Conservation (phyloP, 2,329 filamentous ascomycete genomes). For the Alternaria panax region DNA sequence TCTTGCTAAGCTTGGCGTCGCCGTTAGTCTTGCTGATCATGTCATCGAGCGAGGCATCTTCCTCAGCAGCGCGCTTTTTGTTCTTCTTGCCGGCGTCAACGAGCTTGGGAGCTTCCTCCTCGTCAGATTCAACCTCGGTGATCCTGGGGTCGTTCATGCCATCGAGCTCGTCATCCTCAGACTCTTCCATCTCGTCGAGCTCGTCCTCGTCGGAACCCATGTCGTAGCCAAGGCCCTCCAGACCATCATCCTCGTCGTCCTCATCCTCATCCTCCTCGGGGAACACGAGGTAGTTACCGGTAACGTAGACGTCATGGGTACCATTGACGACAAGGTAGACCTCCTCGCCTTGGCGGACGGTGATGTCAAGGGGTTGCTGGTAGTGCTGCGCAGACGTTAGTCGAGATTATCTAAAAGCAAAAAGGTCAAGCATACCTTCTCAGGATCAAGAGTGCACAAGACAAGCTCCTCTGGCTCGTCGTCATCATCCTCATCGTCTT, state of each 20-base stretch:
- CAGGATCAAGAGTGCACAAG: constrained; percentile 92
- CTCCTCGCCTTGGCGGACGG: constrained; percentile 84
- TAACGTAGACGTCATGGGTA: constrained; percentile 89
- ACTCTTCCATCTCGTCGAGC: constrained; percentile 64
- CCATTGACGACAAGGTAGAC: constrained; percentile 93
- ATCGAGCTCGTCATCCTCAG: constrained; percentile 57
- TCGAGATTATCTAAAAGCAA: not conserved
- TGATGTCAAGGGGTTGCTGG: constrained; percentile 95
- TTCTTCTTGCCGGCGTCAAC: constrained; percentile 62
- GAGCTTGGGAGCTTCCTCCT: constrained; percentile 69
- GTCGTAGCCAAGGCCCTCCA: constrained; percentile 75
- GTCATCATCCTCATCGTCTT: constrained; percentile 55
- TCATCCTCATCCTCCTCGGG: constrained; percentile 66
- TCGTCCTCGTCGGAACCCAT: constrained; percentile 81
- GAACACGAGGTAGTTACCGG: constrained; percentile 91
- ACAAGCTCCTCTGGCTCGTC: constrained; percentile 85
- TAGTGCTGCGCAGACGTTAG: constrained; percentile 71
- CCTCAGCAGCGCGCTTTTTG: constrained; percentile 86
- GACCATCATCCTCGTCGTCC: constrained; percentile 66
- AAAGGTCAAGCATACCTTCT: constrained; percentile 73
- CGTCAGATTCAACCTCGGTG: constrained; percentile 81
- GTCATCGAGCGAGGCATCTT: constrained; percentile 73
- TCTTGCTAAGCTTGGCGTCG: constrained; percentile 86
- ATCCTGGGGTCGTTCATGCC: constrained; percentile 80
- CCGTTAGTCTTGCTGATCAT: constrained; percentile 79